Base-by-base conservation (phyloP, 2,329 filamentous ascomycete species). In the Colletotrichum spaethianum region DNA sequence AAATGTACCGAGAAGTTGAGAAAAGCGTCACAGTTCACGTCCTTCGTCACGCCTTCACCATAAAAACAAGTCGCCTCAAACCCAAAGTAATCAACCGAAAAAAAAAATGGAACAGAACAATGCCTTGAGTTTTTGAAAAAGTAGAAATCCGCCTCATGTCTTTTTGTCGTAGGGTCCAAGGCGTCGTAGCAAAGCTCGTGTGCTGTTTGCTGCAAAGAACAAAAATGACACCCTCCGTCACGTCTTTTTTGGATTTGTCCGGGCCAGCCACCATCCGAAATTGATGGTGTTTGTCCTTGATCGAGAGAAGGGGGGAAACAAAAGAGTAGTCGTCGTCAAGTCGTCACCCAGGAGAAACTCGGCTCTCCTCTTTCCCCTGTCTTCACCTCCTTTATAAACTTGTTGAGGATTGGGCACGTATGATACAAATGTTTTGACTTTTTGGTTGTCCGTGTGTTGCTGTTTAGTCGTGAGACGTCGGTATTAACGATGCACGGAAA, bases 121-220 rank as follows among this genome's bases (percentile, higher is more conserved):
- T 59, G 44, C 28, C 28, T 59, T 38, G 23, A 28, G 14, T 46
- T 5, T 40, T 36, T 31, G 36, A 38, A 63, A 63, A 60, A 72
- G 36, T 18, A 72, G 36, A 73, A 67, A 59, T 63, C 68, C 63
- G 59, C 63, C 72, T 63, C 56, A 68, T 67, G 50, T 63, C 72
- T 59, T 67, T 61, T 56, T 23, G 68, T 73, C 72, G 63, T 73
- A 50, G 66, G 50, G 42, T 69, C 69, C 63, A 62, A 73, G 68
- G 63, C 68, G 57, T 73, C 68, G 57, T 72, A 73, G 71, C 71
- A 73, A 73, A 72, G 71, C 56, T 23, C 59, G 53, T 73, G 42
- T 73, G 46, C 67, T 73, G 46, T 38, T 73, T 70, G 70, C 68
- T 67, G 59, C 53, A 67, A 56, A 38, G 31, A 72, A 55, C 11